A percentile compares a stretch with the other conserved stretches of the same genome.
Evolutionary conservation across 495 filamentous ascomycete species (phyloP).

Genomic region (Saxophila tyrrhenica): DNA sequence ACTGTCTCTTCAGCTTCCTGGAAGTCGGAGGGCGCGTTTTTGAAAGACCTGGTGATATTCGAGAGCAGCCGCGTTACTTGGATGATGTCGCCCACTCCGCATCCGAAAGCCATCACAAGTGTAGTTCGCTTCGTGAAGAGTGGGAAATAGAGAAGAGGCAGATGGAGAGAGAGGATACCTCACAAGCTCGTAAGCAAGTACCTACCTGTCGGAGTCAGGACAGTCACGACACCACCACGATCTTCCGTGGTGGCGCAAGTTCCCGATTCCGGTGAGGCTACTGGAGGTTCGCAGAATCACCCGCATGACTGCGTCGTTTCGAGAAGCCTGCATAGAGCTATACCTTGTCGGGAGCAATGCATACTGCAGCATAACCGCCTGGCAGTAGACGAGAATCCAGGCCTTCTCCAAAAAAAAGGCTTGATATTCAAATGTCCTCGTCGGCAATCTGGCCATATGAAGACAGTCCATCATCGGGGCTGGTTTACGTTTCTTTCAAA

Average conservation of each 20-base stretch:
- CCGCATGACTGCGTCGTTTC: background rate
- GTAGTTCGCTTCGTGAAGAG: background rate
- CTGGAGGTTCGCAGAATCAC: background rate
- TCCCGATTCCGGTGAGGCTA: background rate
- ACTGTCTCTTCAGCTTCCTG: background rate
- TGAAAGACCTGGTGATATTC: background rate
- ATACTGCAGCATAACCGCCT: too few relatives aligned
- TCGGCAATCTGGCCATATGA: too few relatives aligned
- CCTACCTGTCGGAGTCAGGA: background rate
- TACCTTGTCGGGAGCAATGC: too few relatives aligned
- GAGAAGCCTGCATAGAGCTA: too few relatives aligned
- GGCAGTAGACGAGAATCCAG: too few relatives aligned
- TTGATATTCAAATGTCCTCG: too few relatives aligned
- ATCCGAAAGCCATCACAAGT: background rate
- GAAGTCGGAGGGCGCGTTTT: background rate
- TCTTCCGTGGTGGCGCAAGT: background rate
- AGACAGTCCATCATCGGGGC: too few relatives aligned
- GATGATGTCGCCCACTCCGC: background rate
- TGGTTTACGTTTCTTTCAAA: too few relatives aligned
- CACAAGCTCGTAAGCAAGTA: too few relatives aligned
- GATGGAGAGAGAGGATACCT: too few relatives aligned
- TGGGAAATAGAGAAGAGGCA: background rate
- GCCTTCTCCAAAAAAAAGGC: too few relatives aligned
- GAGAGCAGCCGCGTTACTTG: background rate
- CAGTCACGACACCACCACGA: background rate